Base-by-base conservation (phyloP, 495 filamentous ascomycete genomes). In the Podospora conica region DNA sequence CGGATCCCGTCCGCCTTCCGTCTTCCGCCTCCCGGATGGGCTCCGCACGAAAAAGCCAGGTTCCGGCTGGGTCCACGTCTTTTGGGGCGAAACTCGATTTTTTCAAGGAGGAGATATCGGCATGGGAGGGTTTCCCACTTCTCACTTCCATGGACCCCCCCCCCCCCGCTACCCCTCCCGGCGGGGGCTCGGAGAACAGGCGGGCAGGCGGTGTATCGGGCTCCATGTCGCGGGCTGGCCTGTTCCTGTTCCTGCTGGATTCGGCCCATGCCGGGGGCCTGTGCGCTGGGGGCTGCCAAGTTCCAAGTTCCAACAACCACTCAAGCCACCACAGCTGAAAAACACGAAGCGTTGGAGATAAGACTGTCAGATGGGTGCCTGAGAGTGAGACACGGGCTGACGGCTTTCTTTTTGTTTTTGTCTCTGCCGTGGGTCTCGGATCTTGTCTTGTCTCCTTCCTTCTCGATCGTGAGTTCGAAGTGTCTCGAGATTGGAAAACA, bases 231-330 rank as follows among this genome's bases (percentile, higher is more conserved):
- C n/a, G n/a, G 5, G 40, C 40, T 48, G 40, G 15, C 40, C 40
- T 48, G 40, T 48, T n/a, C 40, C 40, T 48, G 40, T 48, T n/a
- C 40, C 40, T 48, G 40, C 2, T 27, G 54, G 33, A 7, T 25
- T 64, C 55, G 63, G 63, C 24, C 63, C 63, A 58, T 64, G 55
- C 63, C 63, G 63, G 24, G 10, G 63, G 63, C 63, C 63, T 48
- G 63, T 64, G 63, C 63, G 54, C 53, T 15, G 29, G 9, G 11
- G 6, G 28, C 7, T 29, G 27, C 24, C 54, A 48, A 58, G 63
- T 40, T 40, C 55, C 61, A 55, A 28, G 29, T n/a, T 20, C 61
- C 57, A 59, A 15, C 59, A 61, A 27, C 27, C 59, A 40, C 24
- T 24, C 40, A 61, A 53, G 21, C 29, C 9, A 15, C 6, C 29